Evolutionary conservation across 345 rosid genomes (phyloP), one percentile per base, ranked within the genome.

Genomic region (Eucalyptus curtisii): DNA sequence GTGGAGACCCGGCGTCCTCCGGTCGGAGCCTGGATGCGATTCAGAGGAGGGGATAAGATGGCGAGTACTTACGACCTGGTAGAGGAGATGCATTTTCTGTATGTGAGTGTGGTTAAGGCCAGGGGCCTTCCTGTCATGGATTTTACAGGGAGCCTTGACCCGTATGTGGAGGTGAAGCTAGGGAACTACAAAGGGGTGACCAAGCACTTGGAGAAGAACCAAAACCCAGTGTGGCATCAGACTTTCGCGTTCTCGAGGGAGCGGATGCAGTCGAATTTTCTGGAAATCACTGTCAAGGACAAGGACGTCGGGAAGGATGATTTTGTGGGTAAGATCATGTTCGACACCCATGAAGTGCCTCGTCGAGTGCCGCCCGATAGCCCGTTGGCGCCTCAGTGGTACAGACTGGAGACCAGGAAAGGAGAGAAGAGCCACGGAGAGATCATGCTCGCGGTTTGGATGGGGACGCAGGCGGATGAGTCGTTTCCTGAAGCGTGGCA

Each of bases 391-490:
- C 99, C 98, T 25, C 98, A 98, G 91, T 98, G 99, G 99, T 98
- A 98, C 87, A 94, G 87, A 87, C 87, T 98, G 88, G 96, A 94
- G 89, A 97, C 93, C 80, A 94, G 93, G 89, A 94, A 89, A 89
- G 97, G 97, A 40, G 93, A 94, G 88, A 98, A 95, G 91, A 64
- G 64, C 7, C 88, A 44, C 24, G 99, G 99, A 44, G 99, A 98
- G 89, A 81, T 98, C n/a, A 98, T 98, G 99, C 94, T 98, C 27
- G 97, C 98, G 4, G 97, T 98, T 42, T 98, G 99, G 99, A 93
- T 98, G 92, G 99, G 99, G 85, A 98, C 99, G 31, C 99, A 97
- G 90, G 99, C 99, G 1, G 99, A 98, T 47, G 99, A 98, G 90
- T 94, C 99, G 16, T 98, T 98, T 90, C 97, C 98, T 0, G 97